phyloP scores from a whole-genome alignment of 2,329 filamentous ascomycete genomes.

The Epichloe sibirici region DNA sequence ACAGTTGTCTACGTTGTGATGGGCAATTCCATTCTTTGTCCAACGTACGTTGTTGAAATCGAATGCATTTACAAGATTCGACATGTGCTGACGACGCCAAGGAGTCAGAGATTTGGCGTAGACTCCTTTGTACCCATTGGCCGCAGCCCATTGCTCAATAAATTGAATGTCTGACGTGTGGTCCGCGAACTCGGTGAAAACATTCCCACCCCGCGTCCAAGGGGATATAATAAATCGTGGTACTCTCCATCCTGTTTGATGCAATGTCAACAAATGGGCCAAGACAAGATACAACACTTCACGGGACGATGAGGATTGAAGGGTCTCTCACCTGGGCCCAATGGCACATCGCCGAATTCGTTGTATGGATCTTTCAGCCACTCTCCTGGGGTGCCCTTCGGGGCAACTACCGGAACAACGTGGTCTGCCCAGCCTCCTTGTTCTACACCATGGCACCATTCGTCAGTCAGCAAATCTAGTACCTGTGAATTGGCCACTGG shows the following conservation, averaged over 20 bases:
- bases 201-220: constrained; percentile 38
- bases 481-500: too few species aligned
- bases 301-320: too few species aligned
- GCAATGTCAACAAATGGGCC: background rate
- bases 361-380: constrained; percentile 32
- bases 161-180: constrained; percentile 43
- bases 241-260: constrained; percentile 25
- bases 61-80: constrained; percentile 21
- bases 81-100: constrained; percentile 17
- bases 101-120: constrained; percentile 11
- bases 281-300: too few species aligned
- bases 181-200: constrained; percentile 40
- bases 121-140: constrained; percentile 22
- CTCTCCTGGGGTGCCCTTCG: constrained; percentile 34
- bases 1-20: background rate
- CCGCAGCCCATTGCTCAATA: constrained; percentile 31
- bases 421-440: constrained; percentile 43
- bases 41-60: constrained; percentile 26
- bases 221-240: constrained; percentile 42
- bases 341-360: constrained; percentile 11
- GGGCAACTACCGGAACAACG: constrained; percentile 34
- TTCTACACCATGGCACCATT: constrained; percentile 19
- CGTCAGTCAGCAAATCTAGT: background rate
- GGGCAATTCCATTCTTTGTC: background rate
- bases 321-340: constrained; percentile 16